Conservation (phyloP, 1,284 basidiomycete species). For the Somion occarium region DNA sequence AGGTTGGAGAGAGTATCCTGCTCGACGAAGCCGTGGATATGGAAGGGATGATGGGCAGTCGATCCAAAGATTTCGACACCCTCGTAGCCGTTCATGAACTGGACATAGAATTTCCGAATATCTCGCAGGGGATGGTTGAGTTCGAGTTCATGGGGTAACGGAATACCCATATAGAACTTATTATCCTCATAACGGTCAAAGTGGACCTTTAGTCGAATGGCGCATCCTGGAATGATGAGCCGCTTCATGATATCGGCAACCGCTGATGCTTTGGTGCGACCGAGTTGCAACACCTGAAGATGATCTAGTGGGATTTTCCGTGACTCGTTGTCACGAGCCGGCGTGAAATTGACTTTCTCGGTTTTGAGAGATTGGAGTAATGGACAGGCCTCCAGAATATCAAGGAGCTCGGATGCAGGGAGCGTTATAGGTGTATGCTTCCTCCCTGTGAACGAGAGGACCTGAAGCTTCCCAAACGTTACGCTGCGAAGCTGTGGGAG, state of each 20-base stretch:
- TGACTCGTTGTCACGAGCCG: conserved; percentile 17
- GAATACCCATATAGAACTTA: conserved; percentile 25
- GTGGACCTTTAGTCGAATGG: conserved; percentile 23
- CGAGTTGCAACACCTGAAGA: conserved; percentile 22
- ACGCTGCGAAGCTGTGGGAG: conserved; percentile 18
- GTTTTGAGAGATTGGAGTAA: conserved; percentile 22
- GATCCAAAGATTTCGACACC: conserved; percentile 23
- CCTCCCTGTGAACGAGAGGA: conserved; percentile 24
- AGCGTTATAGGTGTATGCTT: conserved; percentile 23
- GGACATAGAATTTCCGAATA: conserved; percentile 22
- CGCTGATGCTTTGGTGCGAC: conserved; percentile 20
- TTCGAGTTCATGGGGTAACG: conserved; percentile 20
- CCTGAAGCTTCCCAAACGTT: conserved; percentile 17
- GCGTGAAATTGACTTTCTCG: conserved; percentile 20
- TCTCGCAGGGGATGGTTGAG: conserved; percentile 20
- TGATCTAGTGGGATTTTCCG: conserved; percentile 20
- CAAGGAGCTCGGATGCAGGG: conserved; percentile 20
- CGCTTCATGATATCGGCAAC: conserved; percentile 21
- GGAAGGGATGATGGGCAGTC: conserved; percentile 21
- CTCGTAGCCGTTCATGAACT: conserved; percentile 24
- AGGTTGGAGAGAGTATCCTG: conserved; percentile 16
- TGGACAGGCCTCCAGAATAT: conserved; percentile 24
- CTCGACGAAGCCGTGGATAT: conserved; percentile 21
- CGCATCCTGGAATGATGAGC: conserved; percentile 23
- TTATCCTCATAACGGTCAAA: conserved; percentile 25